Evolutionary conservation across 2,329 filamentous ascomycete species (phyloP).

Genomic region (Scedosporium aurantiacum): DNA sequence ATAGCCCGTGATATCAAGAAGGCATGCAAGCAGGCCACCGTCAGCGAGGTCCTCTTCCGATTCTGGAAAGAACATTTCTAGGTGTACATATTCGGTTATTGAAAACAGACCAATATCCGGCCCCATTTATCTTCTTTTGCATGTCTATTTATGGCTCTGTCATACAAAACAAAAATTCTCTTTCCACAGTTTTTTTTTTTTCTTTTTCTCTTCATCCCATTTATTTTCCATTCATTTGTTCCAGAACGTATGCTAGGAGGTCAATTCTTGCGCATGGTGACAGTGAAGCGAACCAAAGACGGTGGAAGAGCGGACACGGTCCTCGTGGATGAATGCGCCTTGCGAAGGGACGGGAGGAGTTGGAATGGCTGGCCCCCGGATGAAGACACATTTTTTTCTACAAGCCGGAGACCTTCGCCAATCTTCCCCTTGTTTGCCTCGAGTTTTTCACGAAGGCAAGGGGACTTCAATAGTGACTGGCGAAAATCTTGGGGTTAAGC

Average conservation of each 20-base stretch:
- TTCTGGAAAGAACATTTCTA: slow-evolving; percentile 98
- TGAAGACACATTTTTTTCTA: too few species aligned
- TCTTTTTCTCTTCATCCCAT: background rate
- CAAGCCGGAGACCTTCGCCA: too few species aligned
- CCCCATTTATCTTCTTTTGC: slow-evolving; percentile 3
- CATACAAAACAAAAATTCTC: background rate
- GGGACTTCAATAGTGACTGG: too few species aligned
- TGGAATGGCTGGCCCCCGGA: too few species aligned
- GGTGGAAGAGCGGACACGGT: background rate
- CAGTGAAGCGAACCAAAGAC: background rate
- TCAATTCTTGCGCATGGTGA: background rate
- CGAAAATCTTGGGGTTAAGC: too few species aligned
- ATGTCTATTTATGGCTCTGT: background rate
- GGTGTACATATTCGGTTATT: slow-evolving; percentile 12
- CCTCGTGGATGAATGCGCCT: too few species aligned
- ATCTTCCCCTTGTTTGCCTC: too few species aligned
- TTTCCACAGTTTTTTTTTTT: background rate
- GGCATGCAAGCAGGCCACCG: slow-evolving; percentile 63
- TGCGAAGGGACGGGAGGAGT: too few species aligned
- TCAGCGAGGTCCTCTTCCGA: slow-evolving; percentile 75
- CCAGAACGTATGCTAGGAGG: background rate
- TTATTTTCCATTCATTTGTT: background rate
- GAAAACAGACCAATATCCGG: background rate
- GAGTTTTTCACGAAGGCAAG: too few species aligned
- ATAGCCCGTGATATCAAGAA: slow-evolving; percentile 72